phyloP scores from a whole-genome alignment of 805 yeast genomes.

The Nakazawaea ernobii region DNA sequence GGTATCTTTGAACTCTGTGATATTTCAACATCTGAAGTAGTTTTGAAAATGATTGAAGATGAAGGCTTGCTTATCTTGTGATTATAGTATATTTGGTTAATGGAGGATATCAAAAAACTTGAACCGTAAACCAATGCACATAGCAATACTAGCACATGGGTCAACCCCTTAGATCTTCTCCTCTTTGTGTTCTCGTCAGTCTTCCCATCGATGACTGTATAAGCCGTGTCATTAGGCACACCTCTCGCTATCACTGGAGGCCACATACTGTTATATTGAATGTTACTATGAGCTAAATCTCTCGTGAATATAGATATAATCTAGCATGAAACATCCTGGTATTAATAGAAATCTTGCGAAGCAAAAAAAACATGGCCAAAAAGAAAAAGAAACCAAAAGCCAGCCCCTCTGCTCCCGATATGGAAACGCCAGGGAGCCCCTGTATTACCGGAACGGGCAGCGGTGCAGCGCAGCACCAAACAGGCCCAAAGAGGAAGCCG shows the following conservation, averaged over 20 bases:
- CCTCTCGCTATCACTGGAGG: no score
- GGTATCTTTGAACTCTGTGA: slow-evolving; percentile 17
- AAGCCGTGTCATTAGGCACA: no score
- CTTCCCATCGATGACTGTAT: not conserved
- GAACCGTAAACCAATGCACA: slow-evolving; percentile 9
- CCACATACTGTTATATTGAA: no score
- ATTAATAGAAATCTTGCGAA: no score
- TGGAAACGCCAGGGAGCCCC: no score
- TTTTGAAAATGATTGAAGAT: not conserved
- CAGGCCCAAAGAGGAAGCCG: not conserved
- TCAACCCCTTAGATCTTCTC: not conserved
- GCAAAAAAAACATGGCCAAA: no score
- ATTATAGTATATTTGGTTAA: slow-evolving; percentile 4
- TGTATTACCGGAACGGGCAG: no score
- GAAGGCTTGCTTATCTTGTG: not conserved
- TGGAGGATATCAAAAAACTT: not conserved
- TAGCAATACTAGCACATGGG: not conserved
- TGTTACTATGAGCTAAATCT: no score
- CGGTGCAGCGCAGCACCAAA: not conserved
- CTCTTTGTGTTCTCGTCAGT: not conserved
- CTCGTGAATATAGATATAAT: no score
- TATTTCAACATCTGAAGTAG: not conserved
- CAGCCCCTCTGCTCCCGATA: no score
- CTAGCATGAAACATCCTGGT: no score
- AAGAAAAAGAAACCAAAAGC: no score